Percentiles rank a stretch among this genome's conserved stretches.
phyloP scores from a whole-genome alignment of 2,329 filamentous ascomycete species.

The Alternaria atra region DNA sequence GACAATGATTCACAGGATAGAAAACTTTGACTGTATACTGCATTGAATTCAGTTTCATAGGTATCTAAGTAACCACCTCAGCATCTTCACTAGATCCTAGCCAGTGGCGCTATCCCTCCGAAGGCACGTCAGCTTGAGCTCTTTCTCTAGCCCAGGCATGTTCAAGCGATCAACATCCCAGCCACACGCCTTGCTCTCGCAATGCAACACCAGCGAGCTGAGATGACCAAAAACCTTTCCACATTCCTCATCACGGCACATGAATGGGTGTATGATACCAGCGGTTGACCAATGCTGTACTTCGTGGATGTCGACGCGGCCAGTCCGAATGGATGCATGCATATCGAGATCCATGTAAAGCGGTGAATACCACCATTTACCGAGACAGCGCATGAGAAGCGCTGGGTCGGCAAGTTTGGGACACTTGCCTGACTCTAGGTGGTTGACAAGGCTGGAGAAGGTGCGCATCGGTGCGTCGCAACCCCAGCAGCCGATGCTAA shows the following conservation, averaged over 20 bases:
- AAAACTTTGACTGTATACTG: not conserved
- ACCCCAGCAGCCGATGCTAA: conserved; percentile 37
- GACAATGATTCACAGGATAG: not conserved
- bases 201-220: conserved; percentile 39
- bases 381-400: conserved; percentile 33
- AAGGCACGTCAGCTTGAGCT: conserved; percentile 24
- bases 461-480: conserved; percentile 36
- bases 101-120: conserved; percentile 10
- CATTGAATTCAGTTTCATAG: not conserved
- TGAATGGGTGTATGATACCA: conserved; percentile 39
- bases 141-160: conserved; percentile 31
- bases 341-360: conserved; percentile 49
- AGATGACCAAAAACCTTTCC: conserved; percentile 36
- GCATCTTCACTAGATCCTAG: not conserved
- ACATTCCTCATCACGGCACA: conserved; percentile 39
- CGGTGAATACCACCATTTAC: conserved; percentile 46
- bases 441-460: conserved; percentile 40
- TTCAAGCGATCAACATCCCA: conserved; percentile 40
- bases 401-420: conserved; percentile 69
- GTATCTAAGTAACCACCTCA: not conserved
- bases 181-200: conserved; percentile 39
- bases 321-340: conserved; percentile 42
- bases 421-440: conserved; percentile 69
- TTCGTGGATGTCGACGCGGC: conserved; percentile 30
- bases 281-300: conserved; percentile 34